Conservation (phyloP, 2,329 filamentous ascomycete genomes). For the Bertia moriformis region DNA sequence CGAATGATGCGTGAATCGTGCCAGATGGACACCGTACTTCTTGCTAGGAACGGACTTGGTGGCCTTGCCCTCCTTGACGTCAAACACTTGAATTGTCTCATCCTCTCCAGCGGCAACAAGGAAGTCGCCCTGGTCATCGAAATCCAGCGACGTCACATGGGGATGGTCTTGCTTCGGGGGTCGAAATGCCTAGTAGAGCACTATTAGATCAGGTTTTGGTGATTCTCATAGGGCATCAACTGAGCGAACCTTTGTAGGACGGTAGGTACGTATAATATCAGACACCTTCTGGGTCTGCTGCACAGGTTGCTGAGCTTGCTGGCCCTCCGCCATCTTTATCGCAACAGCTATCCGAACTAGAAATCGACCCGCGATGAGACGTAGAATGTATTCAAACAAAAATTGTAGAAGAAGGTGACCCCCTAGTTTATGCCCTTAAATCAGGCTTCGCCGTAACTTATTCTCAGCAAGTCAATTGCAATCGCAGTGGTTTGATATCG, state of each 20-base stretch:
- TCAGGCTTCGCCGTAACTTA: no score
- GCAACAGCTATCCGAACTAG: no score
- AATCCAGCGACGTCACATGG: slow-evolving; percentile 79
- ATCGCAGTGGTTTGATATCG: no score
- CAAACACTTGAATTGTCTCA: slow-evolving; percentile 90
- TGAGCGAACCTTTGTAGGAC: neutral
- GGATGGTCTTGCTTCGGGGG: neutral
- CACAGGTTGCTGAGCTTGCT: neutral
- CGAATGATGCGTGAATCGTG: slow-evolving; percentile 82
- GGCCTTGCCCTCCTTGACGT: slow-evolving; percentile 76
- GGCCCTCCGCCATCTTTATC: neutral
- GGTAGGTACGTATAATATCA: neutral
- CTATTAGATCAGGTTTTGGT: neutral
- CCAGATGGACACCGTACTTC: slow-evolving; percentile 90
- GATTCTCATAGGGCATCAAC: no score
- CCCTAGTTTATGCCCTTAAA: no score
- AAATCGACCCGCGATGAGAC: no score
- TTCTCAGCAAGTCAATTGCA: no score
- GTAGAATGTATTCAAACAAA: no score
- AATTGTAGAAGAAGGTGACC: no score
- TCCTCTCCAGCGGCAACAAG: slow-evolving; percentile 85
- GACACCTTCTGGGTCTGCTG: neutral
- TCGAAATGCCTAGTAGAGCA: neutral
- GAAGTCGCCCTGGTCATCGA: slow-evolving; percentile 86
- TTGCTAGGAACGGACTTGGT: slow-evolving; percentile 85